Base-by-base conservation (phyloP, 2,329 filamentous ascomycete species). In the Colletotrichum paranaense region DNA sequence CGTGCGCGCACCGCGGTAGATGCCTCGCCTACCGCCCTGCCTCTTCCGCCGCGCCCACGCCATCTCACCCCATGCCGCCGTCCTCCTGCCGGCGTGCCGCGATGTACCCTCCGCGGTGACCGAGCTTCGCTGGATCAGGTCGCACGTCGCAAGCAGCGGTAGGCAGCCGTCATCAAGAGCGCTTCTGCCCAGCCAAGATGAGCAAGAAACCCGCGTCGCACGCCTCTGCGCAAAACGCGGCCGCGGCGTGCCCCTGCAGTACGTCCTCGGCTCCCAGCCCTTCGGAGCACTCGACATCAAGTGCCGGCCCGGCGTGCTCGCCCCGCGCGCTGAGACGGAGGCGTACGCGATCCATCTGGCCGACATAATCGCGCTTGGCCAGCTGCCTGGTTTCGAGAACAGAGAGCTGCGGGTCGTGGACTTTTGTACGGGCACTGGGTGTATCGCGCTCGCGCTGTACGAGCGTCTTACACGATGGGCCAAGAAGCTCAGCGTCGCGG, bases 351-450 rank as follows among this genome's bases (percentile, higher is more conserved):
- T 85, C 32, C 84, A 91, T 76, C 84, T 94, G 12, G 88, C 88
- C 46, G 79, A 82, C 16, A 42, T 67, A 24, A 80, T 91, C 73
- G 80, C 79, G 64, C 76, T 74, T 8, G 75, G 72, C 16, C 32
- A 63, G 30, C 60, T 77, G 5, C 56, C 75, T 53, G 66, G 68
- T n/a, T 58, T 57, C 22, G 49, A 26, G 57, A n/a, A 7, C 28
- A 30, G 6, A 56, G 35, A 14, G 14, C 77, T 97, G 14, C 88
- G 87, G 14, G 85, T 98, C 53, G 82, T 98, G 9, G 97, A 99
- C 81, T 86, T 98, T 35, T 98, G 97, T 82, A 95, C 95, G 0
- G 97, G 97, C 11, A 94, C 94, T 5, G 97, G 97, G 5, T 98
- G 96, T 83, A 97, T 98, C 75, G 89, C 95, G 0, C 88, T 98